phyloP scores from a whole-genome alignment of 306 rosid genomes.

The Prunus salicina region DNA sequence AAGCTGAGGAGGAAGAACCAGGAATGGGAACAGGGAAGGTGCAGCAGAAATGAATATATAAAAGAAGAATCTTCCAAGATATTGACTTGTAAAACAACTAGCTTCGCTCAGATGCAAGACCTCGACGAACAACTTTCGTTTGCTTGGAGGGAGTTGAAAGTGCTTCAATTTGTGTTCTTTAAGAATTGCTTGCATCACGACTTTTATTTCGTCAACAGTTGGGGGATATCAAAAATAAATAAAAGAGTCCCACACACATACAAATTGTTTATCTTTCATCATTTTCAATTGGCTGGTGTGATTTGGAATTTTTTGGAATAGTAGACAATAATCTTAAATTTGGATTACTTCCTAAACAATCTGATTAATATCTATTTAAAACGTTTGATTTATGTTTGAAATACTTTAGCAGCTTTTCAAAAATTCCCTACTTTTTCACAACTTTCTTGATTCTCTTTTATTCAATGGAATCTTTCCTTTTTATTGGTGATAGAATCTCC shows the following conservation, averaged over 20 bases:
- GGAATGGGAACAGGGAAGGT: too few species aligned
- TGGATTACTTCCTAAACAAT: neutral
- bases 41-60: too few species aligned
- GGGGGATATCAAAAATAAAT: neutral
- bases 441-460: too few species aligned
- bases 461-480: too few species aligned
- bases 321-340: neutral
- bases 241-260: neutral
- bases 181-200: neutral
- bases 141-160: neutral
- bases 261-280: neutral
- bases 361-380: neutral
- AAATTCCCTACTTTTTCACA: too few species aligned
- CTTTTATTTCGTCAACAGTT: neutral
- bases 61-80: neutral
- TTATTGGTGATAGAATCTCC: too few species aligned
- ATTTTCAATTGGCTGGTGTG: too few species aligned
- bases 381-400: neutral
- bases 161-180: neutral
- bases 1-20: too few species aligned
- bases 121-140: too few species aligned
- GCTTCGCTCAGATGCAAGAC: neutral
- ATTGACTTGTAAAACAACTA: neutral
- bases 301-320: neutral
- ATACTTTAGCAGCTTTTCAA: neutral